Conservation (phyloP, 306 rosid species). For the Begonia masoniana region DNA sequence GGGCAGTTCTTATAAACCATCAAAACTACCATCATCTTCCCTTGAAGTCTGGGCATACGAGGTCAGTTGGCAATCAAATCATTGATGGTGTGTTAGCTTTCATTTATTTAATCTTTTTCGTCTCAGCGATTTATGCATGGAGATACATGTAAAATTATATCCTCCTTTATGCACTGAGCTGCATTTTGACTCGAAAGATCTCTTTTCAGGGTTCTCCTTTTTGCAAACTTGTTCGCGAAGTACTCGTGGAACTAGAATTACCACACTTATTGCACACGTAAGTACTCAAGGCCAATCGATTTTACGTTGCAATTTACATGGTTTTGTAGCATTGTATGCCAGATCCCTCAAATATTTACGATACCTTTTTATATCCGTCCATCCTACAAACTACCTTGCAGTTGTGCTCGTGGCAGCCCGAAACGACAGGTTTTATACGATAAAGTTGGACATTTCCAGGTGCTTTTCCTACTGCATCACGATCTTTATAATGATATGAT, state of each 20-base stretch:
- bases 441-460: constrained; percentile 73
- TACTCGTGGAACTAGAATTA: constrained; percentile 78
- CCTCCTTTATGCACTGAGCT: background rate
- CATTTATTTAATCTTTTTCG: no score
- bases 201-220: constrained; percentile 86
- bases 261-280: constrained; percentile 71
- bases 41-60: constrained; percentile 93
- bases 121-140: no score
- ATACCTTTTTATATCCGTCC: no score
- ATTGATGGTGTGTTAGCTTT: background rate
- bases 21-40: constrained; percentile 75
- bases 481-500: no score
- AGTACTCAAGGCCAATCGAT: constrained; percentile 18
- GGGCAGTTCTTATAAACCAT: constrained; percentile 66
- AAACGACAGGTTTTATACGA: constrained; percentile 56
- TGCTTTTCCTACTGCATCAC: constrained; percentile 9
- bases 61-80: constrained; percentile 23
- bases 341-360: no score
- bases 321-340: background rate
- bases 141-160: no score
- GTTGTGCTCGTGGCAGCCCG: constrained; percentile 94
- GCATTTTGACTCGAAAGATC: constrained; percentile 8
- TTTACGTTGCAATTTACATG: background rate
- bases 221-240: constrained; percentile 94
- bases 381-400: constrained; percentile 6